phyloP scores from a whole-genome alignment of 2,329 filamentous ascomycete species.

The Xylaria sp. region DNA sequence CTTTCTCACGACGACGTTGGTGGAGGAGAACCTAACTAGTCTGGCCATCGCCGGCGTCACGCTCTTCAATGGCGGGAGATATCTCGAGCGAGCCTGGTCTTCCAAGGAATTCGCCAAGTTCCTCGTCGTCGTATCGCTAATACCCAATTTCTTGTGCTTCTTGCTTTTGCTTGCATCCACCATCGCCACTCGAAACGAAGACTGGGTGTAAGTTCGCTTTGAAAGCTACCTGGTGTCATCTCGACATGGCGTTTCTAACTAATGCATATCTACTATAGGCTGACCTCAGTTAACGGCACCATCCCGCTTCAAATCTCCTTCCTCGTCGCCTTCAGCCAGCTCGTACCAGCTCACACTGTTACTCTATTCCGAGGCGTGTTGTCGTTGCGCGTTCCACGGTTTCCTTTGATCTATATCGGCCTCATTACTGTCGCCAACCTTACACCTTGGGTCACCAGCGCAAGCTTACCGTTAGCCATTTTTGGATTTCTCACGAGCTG shows the following conservation, averaged over 20 bases:
- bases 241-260: conserved; percentile 35
- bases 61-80: conserved; percentile 90
- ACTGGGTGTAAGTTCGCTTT: conserved; percentile 70
- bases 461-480: conserved; percentile 80
- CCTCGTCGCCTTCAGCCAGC: conserved; percentile 96
- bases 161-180: conserved; percentile 77
- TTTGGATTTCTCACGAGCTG: conserved; percentile 88
- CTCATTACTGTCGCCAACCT: conserved; percentile 72
- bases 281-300: conserved; percentile 87
- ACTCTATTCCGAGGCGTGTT: conserved; percentile 89
- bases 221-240: not conserved
- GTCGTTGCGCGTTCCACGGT: conserved; percentile 83
- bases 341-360: conserved; percentile 96
- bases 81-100: conserved; percentile 96
- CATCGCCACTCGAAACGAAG: conserved; percentile 69
- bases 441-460: conserved; percentile 70
- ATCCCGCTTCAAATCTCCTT: conserved; percentile 92
- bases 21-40: conserved; percentile 93
- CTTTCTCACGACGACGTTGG: conserved; percentile 83
- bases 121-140: conserved; percentile 76
- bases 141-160: conserved; percentile 84
- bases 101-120: conserved; percentile 93
- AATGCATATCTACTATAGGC: conserved; percentile 56
- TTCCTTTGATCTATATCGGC: conserved; percentile 78
- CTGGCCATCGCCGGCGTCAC: conserved; percentile 80